Evolutionary conservation across 176 grass and related monocot genomes (phyloP).

Genomic region (Themeda triandra): DNA sequence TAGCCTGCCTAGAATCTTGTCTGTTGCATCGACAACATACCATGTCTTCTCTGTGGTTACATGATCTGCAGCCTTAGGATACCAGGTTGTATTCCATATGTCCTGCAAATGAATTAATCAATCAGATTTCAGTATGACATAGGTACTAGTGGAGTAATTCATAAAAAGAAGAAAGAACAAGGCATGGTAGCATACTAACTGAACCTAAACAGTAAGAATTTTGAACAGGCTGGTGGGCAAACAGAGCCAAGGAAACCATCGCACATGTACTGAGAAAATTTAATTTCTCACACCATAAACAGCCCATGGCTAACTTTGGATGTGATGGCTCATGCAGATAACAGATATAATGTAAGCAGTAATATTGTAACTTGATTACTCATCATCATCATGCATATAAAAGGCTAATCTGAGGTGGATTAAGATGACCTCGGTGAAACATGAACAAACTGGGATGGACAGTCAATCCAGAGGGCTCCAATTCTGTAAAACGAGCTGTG

Average conservation of each 20-base stretch:
- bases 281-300: background rate
- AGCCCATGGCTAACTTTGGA: background rate
- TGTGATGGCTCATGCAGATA: background rate
- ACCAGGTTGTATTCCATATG: constrained; percentile 98
- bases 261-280: background rate
- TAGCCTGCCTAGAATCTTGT: constrained; percentile 91
- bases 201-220: background rate
- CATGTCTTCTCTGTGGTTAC: constrained; percentile 86
- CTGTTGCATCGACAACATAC: constrained; percentile 93
- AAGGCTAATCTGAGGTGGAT: background rate
- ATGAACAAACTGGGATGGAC: background rate
- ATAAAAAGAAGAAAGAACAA: constrained; percentile 8
- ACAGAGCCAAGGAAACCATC: background rate
- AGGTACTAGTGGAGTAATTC: background rate
- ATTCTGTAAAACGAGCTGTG: background rate
- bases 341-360: background rate
- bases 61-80: constrained; percentile 95
- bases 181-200: background rate
- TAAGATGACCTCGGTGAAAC: background rate
- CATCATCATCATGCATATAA: background rate
- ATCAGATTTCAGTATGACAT: background rate
- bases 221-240: background rate
- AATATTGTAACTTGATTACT: constrained; percentile 5
- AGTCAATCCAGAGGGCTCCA: background rate
- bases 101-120: constrained; percentile 50